Percentiles rank a stretch among this genome's conserved stretches.
phyloP scores from a whole-genome alignment of 192 early-diverging fungal genomes.

The Gigaspora rosea region DNA sequence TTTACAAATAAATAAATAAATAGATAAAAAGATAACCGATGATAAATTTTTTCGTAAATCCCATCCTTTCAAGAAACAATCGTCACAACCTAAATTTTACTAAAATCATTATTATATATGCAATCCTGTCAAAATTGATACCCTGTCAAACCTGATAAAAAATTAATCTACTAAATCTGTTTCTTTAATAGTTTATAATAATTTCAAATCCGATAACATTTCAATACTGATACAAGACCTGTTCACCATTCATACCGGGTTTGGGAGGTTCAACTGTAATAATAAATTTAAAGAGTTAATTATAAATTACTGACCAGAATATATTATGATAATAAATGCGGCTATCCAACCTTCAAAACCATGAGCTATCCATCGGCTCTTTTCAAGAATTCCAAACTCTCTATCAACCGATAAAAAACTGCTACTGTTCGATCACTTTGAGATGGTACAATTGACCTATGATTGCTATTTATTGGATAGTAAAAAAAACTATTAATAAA shows the following conservation, averaged over 20 bases:
- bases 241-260: too few relatives aligned
- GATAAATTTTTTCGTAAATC: slow-evolving; percentile 66
- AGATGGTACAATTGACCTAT: slow-evolving; percentile 60
- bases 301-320: slow-evolving; percentile 53
- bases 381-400: slow-evolving; percentile 41
- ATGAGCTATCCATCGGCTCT: slow-evolving; percentile 75
- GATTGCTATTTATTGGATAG: slow-evolving; percentile 7
- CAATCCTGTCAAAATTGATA: too few relatives aligned
- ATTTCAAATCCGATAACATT: too few relatives aligned
- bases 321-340: slow-evolving; percentile 88
- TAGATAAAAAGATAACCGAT: slow-evolving; percentile 48
- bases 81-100: slow-evolving; percentile 74
- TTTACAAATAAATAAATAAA: slow-evolving; percentile 43
- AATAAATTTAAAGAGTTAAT: background rate
- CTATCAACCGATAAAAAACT: slow-evolving; percentile 52
- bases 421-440: slow-evolving; percentile 75
- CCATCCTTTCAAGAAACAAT: slow-evolving; percentile 85
- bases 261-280: too few relatives aligned
- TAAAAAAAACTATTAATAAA: too few relatives aligned
- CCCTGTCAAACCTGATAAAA: too few relatives aligned
- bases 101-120: background rate
- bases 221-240: too few relatives aligned
- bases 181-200: too few relatives aligned
- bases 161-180: too few relatives aligned
- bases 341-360: slow-evolving; percentile 92